These are phyloP conservation scores for Gastrodia elata DNA, from an alignment of 106 monocot genomes.

Conservation along the genomic window DNA sequence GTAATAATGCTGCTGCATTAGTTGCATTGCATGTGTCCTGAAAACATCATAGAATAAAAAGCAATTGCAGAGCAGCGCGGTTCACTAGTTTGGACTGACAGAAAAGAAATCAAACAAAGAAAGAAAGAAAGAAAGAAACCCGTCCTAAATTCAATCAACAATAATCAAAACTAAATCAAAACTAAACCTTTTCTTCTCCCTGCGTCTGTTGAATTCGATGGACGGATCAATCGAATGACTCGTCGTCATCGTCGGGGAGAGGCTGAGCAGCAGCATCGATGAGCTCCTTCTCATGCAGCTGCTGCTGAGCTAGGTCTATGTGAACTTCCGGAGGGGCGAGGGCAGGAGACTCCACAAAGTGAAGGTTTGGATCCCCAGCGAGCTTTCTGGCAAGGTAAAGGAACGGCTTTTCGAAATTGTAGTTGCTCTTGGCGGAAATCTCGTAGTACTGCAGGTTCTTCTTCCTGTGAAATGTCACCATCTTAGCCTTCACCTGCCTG, in stretches of 20 bases:
- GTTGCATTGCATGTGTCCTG: too few relatives aligned
- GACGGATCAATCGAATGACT: conserved; percentile 26
- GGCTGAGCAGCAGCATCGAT: conserved; percentile 44
- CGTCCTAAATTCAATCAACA: too few relatives aligned
- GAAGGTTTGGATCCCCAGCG: conserved; percentile 69
- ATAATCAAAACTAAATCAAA: too few relatives aligned
- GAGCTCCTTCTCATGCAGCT: conserved; percentile 45
- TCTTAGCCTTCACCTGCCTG: conserved; percentile 79
- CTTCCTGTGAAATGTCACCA: conserved; percentile 81
- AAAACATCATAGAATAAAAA: too few relatives aligned
- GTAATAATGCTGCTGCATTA: too few relatives aligned
- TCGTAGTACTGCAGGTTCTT: conserved; percentile 92
- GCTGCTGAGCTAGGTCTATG: conserved; percentile 49
- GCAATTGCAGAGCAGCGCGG: too few relatives aligned
- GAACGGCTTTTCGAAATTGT: conserved; percentile 94
- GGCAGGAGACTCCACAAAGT: conserved; percentile 64
- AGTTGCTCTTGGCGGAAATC: conserved; percentile 93
- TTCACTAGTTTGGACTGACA: too few relatives aligned
- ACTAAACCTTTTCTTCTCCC: too few relatives aligned
- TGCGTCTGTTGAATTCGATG: too few relatives aligned
- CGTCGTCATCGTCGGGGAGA: conserved; percentile 55
- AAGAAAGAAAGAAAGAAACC: too few relatives aligned
- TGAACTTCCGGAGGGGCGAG: conserved; percentile 71
- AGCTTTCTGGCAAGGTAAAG: conserved; percentile 84
- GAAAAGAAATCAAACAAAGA: too few relatives aligned